Evolutionary conservation across 225 moss, liverwort and hornwort genomes (phyloP).

Genomic region (Sphagnum contortum): DNA sequence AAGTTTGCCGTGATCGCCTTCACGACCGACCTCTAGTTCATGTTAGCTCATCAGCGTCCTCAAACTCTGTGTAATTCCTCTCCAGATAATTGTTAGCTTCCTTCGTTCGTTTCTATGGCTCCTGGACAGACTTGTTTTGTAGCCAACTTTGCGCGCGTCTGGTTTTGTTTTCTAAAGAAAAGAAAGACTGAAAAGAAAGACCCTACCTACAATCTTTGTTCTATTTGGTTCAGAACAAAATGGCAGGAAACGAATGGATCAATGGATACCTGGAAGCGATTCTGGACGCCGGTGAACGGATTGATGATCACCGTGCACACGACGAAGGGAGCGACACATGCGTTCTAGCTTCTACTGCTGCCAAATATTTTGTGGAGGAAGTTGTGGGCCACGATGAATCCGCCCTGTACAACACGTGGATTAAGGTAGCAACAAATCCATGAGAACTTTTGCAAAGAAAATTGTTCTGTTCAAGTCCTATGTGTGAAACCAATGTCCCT

Average conservation of each 20-base stretch:
- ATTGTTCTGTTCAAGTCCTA: no score
- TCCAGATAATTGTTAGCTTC: no score
- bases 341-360: conserved; percentile 29
- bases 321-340: conserved; percentile 20
- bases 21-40: no score
- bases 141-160: no score
- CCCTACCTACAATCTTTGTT: background rate
- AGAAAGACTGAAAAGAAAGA: no score
- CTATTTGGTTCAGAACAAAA: conserved; percentile 1
- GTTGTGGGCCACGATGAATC: conserved; percentile 47
- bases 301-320: conserved; percentile 19
- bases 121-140: no score
- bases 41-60: no score
- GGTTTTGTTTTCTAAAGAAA: no score
- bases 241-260: conserved; percentile 57
- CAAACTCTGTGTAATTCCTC: no score
- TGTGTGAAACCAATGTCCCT: no score
- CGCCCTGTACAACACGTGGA: conserved; percentile 44
- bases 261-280: conserved; percentile 47
- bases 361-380: conserved; percentile 56
- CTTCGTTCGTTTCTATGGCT: no score
- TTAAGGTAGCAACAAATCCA: conserved; percentile 20
- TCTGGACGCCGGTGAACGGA: conserved; percentile 40
- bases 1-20: no score
- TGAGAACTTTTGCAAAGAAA: background rate